Conservation (phyloP, 2,329 filamentous ascomycete species). For the Fusarium poae region DNA sequence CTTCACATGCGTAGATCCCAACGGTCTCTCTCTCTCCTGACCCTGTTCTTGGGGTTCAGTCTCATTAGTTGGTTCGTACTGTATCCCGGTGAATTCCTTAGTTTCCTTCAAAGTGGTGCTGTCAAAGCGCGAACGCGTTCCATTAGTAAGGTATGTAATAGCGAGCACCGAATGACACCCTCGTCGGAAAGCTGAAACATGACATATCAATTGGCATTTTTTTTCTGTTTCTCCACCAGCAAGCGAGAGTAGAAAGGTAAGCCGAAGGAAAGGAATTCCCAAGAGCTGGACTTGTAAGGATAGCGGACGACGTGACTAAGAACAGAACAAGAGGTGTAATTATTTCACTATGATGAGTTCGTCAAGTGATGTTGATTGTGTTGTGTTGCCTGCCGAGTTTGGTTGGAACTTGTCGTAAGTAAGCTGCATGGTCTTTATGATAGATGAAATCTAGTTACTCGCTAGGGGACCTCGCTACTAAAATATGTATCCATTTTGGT, state of each 20-base stretch:
- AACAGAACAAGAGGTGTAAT: neutral
- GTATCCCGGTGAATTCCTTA: neutral
- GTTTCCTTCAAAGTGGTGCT: conserved; percentile 1
- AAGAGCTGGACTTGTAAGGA: neutral
- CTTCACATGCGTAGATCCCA: neutral
- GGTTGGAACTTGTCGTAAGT: neutral
- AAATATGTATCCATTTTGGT: too few species aligned
- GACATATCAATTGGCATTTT: neutral
- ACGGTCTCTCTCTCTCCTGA: neutral
- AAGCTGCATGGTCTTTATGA: neutral
- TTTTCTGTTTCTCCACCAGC: neutral
- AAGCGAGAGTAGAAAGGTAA: neutral
- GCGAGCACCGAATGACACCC: neutral
- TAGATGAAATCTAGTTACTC: neutral
- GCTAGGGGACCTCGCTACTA: neutral
- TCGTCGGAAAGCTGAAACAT: conserved; percentile 4
- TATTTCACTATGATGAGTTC: neutral
- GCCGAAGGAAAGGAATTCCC: too few species aligned
- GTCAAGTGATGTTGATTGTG: neutral
- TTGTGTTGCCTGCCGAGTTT: neutral
- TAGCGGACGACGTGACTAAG: neutral
- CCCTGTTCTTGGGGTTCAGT: neutral
- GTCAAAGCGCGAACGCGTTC: neutral
- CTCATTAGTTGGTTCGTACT: neutral
- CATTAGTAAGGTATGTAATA: neutral